Base-by-base conservation (phyloP, 2,329 filamentous ascomycete species). In the Epicoccum nigrum region DNA sequence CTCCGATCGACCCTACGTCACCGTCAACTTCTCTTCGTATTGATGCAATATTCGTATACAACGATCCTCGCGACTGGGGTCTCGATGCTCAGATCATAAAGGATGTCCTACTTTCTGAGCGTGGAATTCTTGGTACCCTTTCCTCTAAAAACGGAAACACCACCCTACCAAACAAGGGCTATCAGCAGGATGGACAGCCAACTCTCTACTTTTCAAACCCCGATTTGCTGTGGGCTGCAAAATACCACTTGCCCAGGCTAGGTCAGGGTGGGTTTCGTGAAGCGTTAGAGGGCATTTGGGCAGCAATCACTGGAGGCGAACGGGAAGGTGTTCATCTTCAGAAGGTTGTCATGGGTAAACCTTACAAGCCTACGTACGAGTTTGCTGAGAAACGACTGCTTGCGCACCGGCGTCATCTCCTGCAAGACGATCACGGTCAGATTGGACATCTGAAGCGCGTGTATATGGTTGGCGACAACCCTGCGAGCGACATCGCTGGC, bases 1-100 rank as follows among this genome's bases (percentile, higher is more conserved):
- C 60, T 7, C 78, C 77, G 11, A 76, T 82, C 56, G 73, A 77
- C 43, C 70, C 80, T 30, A 67, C 70, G 13, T 76, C 79, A 53
- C 79, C 73, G 2, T 73, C 73, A 1, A 75, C 77, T 12, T 81
- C 78, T 15, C 80, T 93, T 39, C 92, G 90, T 63, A 88, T 99
- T 61, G 91, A 96, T 67, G 92, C 92, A 21, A 85, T 97, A 21
- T 88, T 97, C 65, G 88, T 97, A 6, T 97, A 93, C 81, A 96
- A 96, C 71, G 94, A 97, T 73, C 92, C 94, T 3, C 85, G 94
- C 48, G 94, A 99, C 77, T 99, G 94, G 94, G 92, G 89, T 1
- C 81, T 97, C 8, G 93, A 97, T 72, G 85, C 86, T 2, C 89
- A 96, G 69, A 78, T 97, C 62, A 88, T 97, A 50, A 74, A 88